Evolutionary conservation across 1,284 basidiomycete species (phyloP).

Genomic region (Ustanciosporium gigantosporum): DNA sequence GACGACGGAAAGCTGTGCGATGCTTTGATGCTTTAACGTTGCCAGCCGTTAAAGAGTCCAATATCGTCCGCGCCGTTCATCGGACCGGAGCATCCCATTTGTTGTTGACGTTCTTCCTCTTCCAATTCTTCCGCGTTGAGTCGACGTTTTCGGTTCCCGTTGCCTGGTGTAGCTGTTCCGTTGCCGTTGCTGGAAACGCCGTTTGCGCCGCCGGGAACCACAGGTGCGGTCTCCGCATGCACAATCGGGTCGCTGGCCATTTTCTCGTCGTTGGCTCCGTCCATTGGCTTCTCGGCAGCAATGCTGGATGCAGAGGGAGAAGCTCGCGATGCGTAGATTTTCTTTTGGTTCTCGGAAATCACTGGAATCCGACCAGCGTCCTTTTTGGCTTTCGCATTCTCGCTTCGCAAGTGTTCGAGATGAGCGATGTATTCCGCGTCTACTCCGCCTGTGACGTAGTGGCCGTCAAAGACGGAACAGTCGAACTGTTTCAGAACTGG

Average conservation of each 20-base stretch:
- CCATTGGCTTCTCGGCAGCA: slow-evolving; percentile 6
- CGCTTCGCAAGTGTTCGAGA: slow-evolving; percentile 78
- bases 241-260: slow-evolving; percentile 12
- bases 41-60: slow-evolving; percentile 50
- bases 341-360: slow-evolving; percentile 31
- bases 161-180: neutral
- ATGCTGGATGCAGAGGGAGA: slow-evolving; percentile 27
- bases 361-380: slow-evolving; percentile 27
- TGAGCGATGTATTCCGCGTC: slow-evolving; percentile 79
- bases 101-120: slow-evolving; percentile 37
- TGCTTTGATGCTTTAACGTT: slow-evolving; percentile 24
- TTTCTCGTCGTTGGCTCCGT: slow-evolving; percentile 41
- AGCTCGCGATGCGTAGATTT: slow-evolving; percentile 31
- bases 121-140: slow-evolving; percentile 19
- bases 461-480: slow-evolving; percentile 95
- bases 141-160: slow-evolving; percentile 24
- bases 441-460: slow-evolving; percentile 96
- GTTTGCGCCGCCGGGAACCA: neutral
- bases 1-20: no score
- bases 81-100: slow-evolving; percentile 50
- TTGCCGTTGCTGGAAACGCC: neutral
- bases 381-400: slow-evolving; percentile 72
- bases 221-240: neutral
- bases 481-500: slow-evolving; percentile 79
- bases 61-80: slow-evolving; percentile 60